Conservation (phyloP, 352 stramenopile species). For the Globisporangium recalcitrans region DNA sequence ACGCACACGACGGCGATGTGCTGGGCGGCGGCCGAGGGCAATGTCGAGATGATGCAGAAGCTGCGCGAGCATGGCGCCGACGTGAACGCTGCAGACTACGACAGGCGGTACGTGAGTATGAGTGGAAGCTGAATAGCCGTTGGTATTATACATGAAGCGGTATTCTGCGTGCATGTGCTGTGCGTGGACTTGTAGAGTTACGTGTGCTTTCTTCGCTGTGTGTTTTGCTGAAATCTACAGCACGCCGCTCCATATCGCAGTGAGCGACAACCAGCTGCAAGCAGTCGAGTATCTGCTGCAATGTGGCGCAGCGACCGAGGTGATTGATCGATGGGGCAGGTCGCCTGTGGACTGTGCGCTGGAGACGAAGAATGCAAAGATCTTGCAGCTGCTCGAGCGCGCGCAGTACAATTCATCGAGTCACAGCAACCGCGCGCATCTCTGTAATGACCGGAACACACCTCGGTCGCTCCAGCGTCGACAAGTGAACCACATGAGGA, state of each 20-base stretch:
- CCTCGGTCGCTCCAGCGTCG: constrained; percentile 4
- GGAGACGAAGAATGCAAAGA: constrained; percentile 40
- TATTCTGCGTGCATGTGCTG: neutral
- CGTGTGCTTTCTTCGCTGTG: neutral
- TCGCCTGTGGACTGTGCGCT: constrained; percentile 66
- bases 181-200: neutral
- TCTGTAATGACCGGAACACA: constrained; percentile 12
- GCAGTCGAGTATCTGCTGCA: constrained; percentile 61
- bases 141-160: too few species aligned
- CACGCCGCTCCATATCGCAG: constrained; percentile 72
- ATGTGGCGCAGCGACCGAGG: constrained; percentile 43
- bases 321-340: constrained; percentile 62
- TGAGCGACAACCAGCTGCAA: constrained; percentile 53
- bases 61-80: constrained; percentile 57
- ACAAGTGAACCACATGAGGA: constrained; percentile 16
- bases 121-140: too few species aligned
- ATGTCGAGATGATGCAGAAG: constrained; percentile 53
- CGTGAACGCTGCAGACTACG: constrained; percentile 72
- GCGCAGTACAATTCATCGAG: constrained; percentile 21
- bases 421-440: constrained; percentile 17
- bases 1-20: constrained; percentile 72
- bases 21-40: constrained; percentile 62
- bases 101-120: constrained; percentile 42
- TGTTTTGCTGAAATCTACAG: constrained; percentile 20
- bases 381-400: constrained; percentile 45